Evolutionary conservation across 1,284 basidiomycete genomes (phyloP).

Genomic region (Fomitopsis pinicola): DNA sequence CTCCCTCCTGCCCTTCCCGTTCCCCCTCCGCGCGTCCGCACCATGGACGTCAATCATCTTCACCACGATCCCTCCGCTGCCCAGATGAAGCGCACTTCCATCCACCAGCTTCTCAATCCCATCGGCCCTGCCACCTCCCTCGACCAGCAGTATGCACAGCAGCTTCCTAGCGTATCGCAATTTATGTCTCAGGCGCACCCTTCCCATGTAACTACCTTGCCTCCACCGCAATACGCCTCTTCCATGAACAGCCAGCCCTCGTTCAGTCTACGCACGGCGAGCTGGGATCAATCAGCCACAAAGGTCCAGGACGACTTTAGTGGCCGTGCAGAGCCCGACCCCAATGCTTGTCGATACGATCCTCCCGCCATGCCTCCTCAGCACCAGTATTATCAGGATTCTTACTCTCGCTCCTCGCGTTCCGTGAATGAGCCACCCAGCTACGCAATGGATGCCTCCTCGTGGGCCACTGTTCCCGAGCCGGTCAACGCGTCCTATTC

Average conservation of each 20-base stretch:
- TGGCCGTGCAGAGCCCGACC: constrained; percentile 16
- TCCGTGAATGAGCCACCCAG: constrained; percentile 20
- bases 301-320: constrained; percentile 15
- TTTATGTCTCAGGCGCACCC: constrained; percentile 15
- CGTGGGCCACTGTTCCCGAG: constrained; percentile 25
- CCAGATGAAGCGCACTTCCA: constrained; percentile 45
- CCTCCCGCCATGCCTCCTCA: constrained; percentile 14
- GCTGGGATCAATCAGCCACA: constrained; percentile 30
- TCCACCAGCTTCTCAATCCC: constrained; percentile 49
- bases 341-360: constrained; percentile 19
- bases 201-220: constrained; percentile 19
- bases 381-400: constrained; percentile 21
- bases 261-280: constrained; percentile 40
- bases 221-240: constrained; percentile 23
- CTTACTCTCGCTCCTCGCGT: constrained; percentile 18
- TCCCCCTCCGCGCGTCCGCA: constrained; percentile 11
- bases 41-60: constrained; percentile 33
- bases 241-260: constrained; percentile 23
- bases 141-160: constrained; percentile 28
- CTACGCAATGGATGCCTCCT: constrained; percentile 23
- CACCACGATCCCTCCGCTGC: constrained; percentile 37
- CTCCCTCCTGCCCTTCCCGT: constrained; percentile 7
- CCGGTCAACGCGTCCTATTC: constrained; percentile 30
- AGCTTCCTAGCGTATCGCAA: constrained; percentile 37
- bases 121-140: constrained; percentile 29